Base-by-base conservation (phyloP, 768 basidiomycete species). In the Grammothele lineata region DNA sequence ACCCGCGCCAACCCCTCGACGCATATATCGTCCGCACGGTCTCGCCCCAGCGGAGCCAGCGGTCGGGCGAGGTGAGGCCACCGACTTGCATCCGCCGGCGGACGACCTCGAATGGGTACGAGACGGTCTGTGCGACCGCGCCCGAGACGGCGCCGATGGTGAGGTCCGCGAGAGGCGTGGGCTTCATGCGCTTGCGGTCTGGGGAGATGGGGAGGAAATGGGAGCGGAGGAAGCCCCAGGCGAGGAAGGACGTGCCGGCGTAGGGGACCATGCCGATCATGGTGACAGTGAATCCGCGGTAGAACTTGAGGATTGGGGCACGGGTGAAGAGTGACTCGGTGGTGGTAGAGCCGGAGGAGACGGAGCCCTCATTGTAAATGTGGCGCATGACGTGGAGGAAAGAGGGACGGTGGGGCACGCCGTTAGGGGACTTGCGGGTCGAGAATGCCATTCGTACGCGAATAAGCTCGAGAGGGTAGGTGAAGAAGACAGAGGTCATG, bases 281-380 rank as follows among this genome's bases (percentile, higher is more conserved):
- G 18, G 93, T 93, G 23, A 96, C 92, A 6, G 84, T 83, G 68
- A 98, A 97, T n/a, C 96, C 95, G 18, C 96, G 88, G 63, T 98
- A 99, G 68, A 98, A 92, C 59, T 94, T 90, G 45, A 93, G 75
- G 43, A 91, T 62, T 14, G 88, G 87, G 57, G 87, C 80, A 11
- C 77, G 76, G 36, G 77, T 68, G 57, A 93, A 76, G 45, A 59
- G 57, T 59, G 67, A 62, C 26, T 64, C 58, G 17, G 35, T 22
- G 24, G 56, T 54, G 56, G 40, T 62, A 37, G 41, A 39, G 45
- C 53, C 14, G 43, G 47, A 39, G 25, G 54, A 51, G 42, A 56
- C 30, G 5, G 78, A 60, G 22, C 74, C 72, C 71, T 94, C 91
- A 47, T 69, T 69, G 63, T 90, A 92, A 47, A 97, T 87, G 42